Conservation (phyloP, 1,284 basidiomycete genomes). For the Sanghuangporus weigelae region DNA sequence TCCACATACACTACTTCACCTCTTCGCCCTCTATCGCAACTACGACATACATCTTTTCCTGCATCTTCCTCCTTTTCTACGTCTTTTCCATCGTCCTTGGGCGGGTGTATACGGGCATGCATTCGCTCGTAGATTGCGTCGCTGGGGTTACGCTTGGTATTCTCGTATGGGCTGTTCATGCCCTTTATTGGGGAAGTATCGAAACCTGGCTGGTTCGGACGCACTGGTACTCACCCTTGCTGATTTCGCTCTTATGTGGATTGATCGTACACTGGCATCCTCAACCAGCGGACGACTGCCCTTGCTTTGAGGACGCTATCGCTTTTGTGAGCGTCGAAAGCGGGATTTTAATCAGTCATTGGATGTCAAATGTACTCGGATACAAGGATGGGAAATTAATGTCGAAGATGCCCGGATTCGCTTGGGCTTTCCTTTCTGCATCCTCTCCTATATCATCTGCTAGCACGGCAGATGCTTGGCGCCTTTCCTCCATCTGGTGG, state of each 20-base stretch:
- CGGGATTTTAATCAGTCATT: slow-evolving; percentile 69
- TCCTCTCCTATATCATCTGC: slow-evolving; percentile 27
- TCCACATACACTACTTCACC: slow-evolving; percentile 44
- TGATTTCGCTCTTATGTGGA: slow-evolving; percentile 61
- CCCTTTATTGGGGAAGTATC: slow-evolving; percentile 32
- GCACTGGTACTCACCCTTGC: slow-evolving; percentile 50
- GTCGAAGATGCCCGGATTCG: slow-evolving; percentile 15
- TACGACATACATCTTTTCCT: slow-evolving; percentile 38
- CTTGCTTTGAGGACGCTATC: slow-evolving; percentile 97
- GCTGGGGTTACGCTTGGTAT: slow-evolving; percentile 65
- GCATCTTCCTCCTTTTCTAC: slow-evolving; percentile 53
- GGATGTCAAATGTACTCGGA: slow-evolving; percentile 42
- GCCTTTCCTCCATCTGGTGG: slow-evolving; percentile 52
- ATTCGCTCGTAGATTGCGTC: slow-evolving; percentile 75
- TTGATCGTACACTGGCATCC: slow-evolving; percentile 85
- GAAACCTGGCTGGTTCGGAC: slow-evolving; percentile 43
- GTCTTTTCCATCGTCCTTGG: slow-evolving; percentile 82
- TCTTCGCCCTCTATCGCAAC: slow-evolving; percentile 34
- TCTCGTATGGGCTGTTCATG: slow-evolving; percentile 57
- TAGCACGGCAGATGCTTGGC: slow-evolving; percentile 46
- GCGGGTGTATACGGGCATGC: slow-evolving; percentile 89
- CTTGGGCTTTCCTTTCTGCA: slow-evolving; percentile 26
- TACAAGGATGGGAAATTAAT: slow-evolving; percentile 27
- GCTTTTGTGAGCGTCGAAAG: slow-evolving; percentile 84
- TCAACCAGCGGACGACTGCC: slow-evolving; percentile 92